These are phyloP conservation scores for Rhynchospora breviuscula DNA, from an alignment of 176 grass and related monocot species.

Conservation along the genomic window DNA sequence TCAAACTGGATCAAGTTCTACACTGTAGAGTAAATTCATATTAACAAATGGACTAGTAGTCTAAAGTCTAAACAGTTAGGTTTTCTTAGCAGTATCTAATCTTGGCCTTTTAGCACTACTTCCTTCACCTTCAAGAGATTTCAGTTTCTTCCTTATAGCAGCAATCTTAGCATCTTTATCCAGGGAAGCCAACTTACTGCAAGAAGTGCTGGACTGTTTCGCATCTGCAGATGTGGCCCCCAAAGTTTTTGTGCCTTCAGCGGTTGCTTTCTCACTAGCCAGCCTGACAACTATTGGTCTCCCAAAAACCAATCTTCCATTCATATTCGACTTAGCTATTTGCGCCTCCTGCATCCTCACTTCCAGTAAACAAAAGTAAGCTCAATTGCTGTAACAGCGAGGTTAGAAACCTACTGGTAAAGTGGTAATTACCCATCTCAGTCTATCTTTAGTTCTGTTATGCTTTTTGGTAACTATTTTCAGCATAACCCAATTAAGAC, in stretches of 20 bases:
- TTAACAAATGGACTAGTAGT: not conserved
- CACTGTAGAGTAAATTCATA: not conserved
- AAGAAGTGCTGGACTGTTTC: conserved; percentile 33
- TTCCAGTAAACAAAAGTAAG: conserved; percentile 77
- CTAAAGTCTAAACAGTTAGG: not conserved
- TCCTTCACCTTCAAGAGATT: conserved; percentile 56
- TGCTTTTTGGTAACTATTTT: not conserved
- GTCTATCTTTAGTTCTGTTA: not conserved
- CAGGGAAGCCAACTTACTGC: conserved; percentile 39
- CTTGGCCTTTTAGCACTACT: conserved; percentile 63
- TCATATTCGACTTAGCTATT: conserved; percentile 84
- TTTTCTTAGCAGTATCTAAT: conserved; percentile 14
- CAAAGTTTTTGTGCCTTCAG: conserved; percentile 13
- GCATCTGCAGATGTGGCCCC: conserved; percentile 25
- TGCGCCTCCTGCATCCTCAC: conserved; percentile 91
- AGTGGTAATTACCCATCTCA: not conserved
- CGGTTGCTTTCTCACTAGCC: conserved; percentile 60
- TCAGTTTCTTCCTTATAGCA: conserved; percentile 78
- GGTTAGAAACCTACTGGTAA: not conserved
- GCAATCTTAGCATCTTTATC: conserved; percentile 65
- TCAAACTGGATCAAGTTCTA: not conserved
- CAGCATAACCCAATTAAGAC: not conserved
- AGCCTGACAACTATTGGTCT: conserved; percentile 73
- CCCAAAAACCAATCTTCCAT: conserved; percentile 59
- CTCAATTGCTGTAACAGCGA: not conserved